These are phyloP conservation scores for Arachis monticola DNA, from an alignment of 331 rosid species.

Conservation along the genomic window DNA sequence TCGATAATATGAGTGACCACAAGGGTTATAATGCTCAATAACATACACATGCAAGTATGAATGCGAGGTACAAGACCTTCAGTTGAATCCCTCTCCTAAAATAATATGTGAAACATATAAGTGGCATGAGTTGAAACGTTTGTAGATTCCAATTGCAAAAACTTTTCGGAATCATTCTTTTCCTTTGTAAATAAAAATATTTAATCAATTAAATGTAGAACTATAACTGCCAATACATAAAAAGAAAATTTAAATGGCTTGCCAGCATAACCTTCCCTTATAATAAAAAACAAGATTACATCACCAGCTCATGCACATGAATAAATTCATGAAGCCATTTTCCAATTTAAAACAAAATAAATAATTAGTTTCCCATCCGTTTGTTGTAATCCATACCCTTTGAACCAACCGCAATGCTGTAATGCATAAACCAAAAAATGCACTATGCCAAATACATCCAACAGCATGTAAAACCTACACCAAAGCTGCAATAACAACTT, in stretches of 20 bases:
- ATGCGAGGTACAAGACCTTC: slow-evolving; percentile 85
- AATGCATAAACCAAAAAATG: slow-evolving; percentile 91
- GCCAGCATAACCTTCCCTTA: slow-evolving; percentile 28
- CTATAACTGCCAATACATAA: slow-evolving; percentile 15
- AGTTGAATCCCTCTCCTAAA: slow-evolving; percentile 78
- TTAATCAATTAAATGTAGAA: slow-evolving; percentile 25
- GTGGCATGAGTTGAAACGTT: slow-evolving; percentile 15
- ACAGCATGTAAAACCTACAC: slow-evolving; percentile 75
- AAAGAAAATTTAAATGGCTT: slow-evolving; percentile 27
- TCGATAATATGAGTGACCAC: slow-evolving; percentile 69
- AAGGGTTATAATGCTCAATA: slow-evolving; percentile 76
- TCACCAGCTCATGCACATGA: slow-evolving; percentile 28
- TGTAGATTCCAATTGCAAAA: slow-evolving; percentile 30
- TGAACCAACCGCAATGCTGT: slow-evolving; percentile 88
- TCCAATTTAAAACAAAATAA: not conserved
- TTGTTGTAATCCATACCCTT: slow-evolving; percentile 61
- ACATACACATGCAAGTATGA: slow-evolving; percentile 82
- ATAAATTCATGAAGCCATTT: slow-evolving; percentile 30
- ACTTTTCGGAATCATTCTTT: slow-evolving; percentile 15
- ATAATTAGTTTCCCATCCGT: slow-evolving; percentile 22
- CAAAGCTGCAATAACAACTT: slow-evolving; percentile 66
- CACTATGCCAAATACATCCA: slow-evolving; percentile 73
- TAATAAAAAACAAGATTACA: slow-evolving; percentile 8
- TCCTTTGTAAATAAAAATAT: not conserved
- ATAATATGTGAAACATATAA: slow-evolving; percentile 25